Evolutionary conservation across 2,329 filamentous ascomycete genomes (phyloP).

Genomic region (Aspergillus candidus): DNA sequence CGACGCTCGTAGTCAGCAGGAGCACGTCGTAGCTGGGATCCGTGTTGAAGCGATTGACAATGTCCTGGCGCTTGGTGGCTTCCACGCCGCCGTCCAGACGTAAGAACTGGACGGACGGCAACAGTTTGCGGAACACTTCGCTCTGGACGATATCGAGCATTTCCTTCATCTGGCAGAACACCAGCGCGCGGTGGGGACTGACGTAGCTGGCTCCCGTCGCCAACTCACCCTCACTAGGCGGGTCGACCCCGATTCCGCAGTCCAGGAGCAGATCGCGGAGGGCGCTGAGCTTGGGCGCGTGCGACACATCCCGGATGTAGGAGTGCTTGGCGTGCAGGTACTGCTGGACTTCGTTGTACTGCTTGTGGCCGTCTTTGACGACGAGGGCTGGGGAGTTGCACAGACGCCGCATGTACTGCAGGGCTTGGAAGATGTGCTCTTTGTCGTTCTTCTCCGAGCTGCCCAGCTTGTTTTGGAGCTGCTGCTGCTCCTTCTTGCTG

Average conservation of each 20-base stretch:
- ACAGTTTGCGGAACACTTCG: conserved; percentile 79
- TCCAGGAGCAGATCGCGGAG: conserved; percentile 93
- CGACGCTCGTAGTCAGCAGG: conserved; percentile 88
- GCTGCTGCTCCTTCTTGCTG: conserved; percentile 84
- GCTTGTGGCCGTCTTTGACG: conserved; percentile 85
- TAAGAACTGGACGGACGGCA: conserved; percentile 89
- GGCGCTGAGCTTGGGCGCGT: conserved; percentile 88
- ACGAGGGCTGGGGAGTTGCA: conserved; percentile 97
- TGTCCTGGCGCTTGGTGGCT: conserved; percentile 87
- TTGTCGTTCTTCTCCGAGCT: conserved; percentile 88
- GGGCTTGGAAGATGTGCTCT: conserved; percentile 96
- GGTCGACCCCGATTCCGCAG: conserved; percentile 84
- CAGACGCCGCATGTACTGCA: conserved; percentile 99
- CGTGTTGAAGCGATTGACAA: conserved; percentile 98
- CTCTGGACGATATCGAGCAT: conserved; percentile 99
- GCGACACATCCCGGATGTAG: conserved; percentile 72
- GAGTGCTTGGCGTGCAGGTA: conserved; percentile 74
- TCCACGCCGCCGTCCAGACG: conserved; percentile 93
- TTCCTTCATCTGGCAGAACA: conserved; percentile 99
- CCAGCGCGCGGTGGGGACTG: conserved; percentile 87
- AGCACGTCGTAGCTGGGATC: conserved; percentile 95
- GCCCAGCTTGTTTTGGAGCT: conserved; percentile 75
- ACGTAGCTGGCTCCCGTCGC: conserved; percentile 68
- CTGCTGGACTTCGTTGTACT: conserved; percentile 81
- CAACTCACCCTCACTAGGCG: conserved; percentile 48